A percentile compares a stretch with the other conserved stretches of the same genome.
phyloP scores from a whole-genome alignment of 2,329 filamentous ascomycete species.

The Colletotrichum sp. region DNA sequence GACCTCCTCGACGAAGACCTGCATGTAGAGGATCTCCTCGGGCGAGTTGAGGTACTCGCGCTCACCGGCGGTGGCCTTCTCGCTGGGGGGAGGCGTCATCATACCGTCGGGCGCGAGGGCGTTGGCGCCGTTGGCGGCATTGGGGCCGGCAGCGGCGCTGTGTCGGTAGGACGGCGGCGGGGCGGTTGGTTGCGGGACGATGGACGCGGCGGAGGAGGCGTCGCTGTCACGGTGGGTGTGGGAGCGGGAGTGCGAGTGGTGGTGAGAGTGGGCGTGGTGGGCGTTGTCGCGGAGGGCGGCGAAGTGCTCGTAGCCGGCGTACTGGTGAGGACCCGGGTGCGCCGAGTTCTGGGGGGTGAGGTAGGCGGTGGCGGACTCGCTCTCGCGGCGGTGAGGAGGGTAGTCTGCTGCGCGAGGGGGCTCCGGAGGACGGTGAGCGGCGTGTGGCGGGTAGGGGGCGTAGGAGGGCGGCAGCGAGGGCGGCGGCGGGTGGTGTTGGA shows the following conservation, averaged over 20 bases:
- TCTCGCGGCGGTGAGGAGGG: constrained; percentile 14
- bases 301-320: constrained; percentile 3
- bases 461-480: background rate
- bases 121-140: constrained; percentile 30
- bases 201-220: constrained; percentile 42
- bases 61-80: constrained; percentile 39
- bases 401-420: constrained; percentile 2
- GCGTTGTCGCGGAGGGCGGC: background rate
- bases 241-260: constrained; percentile 19
- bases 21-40: constrained; percentile 88
- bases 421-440: background rate
- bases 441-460: background rate
- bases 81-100: constrained; percentile 45
- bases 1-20: constrained; percentile 89
- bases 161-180: constrained; percentile 32
- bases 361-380: constrained; percentile 13
- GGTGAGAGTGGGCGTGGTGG: constrained; percentile 28
- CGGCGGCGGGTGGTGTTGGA: background rate
- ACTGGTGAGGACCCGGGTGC: constrained; percentile 25
- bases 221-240: constrained; percentile 39
- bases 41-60: constrained; percentile 72
- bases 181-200: constrained; percentile 38
- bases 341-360: constrained; percentile 30
- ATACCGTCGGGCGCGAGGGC: constrained; percentile 33
- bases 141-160: constrained; percentile 22